phyloP scores from a whole-genome alignment of 2,329 filamentous ascomycete genomes.

The Colletotrichum endophyticum region DNA sequence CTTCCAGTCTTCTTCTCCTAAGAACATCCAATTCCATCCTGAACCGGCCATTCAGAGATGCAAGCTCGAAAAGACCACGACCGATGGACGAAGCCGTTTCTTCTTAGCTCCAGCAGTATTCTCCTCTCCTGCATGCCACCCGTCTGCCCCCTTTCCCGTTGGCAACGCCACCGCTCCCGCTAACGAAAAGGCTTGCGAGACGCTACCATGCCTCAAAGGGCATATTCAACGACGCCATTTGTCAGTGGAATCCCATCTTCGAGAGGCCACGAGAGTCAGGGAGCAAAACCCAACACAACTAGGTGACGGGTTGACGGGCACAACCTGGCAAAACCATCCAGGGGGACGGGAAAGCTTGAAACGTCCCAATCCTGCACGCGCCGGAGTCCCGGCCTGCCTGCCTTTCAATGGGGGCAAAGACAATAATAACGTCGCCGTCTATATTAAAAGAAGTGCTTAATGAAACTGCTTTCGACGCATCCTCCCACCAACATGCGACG shows the following conservation, averaged over 20 bases:
- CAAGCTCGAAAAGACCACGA: background rate
- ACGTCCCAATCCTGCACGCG: background rate
- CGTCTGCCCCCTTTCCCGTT: background rate
- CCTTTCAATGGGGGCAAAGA: background rate
- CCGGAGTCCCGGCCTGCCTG: background rate
- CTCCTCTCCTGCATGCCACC: background rate
- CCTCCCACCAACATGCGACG: constrained; percentile 12
- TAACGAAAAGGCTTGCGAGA: background rate
- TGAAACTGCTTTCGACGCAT: constrained; percentile 2
- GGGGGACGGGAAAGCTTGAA: background rate
- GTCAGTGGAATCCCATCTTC: background rate
- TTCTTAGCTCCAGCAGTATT: background rate
- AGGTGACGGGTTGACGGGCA: background rate
- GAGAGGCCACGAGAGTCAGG: background rate
- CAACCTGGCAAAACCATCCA: background rate
- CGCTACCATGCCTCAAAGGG: background rate
- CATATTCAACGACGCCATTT: background rate
- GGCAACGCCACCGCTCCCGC: background rate
- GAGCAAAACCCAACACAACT: background rate
- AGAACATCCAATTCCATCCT: background rate
- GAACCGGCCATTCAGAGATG: background rate
- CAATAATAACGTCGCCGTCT: background rate
- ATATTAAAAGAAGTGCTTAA: background rate
- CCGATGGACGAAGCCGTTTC: background rate
- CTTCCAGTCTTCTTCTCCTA: background rate